phyloP scores from a whole-genome alignment of 805 yeast genomes.

The Schwanniomyces pseudopolymorphus region DNA sequence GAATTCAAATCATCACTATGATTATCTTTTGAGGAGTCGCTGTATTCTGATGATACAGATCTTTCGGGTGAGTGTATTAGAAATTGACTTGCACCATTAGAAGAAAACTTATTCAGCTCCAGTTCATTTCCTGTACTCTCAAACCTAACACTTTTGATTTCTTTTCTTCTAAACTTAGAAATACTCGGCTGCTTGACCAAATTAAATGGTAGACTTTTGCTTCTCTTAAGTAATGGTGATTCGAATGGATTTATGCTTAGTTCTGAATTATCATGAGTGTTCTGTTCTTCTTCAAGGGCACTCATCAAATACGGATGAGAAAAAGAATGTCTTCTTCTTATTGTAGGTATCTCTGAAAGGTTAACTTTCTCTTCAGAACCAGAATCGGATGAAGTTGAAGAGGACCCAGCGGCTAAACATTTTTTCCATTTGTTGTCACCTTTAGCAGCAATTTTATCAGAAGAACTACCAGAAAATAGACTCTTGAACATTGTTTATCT shows the following conservation, averaged over 20 bases:
- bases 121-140: slow-evolving; percentile 3
- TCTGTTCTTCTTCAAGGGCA: slow-evolving; percentile 7
- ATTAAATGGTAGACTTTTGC: slow-evolving; percentile 14
- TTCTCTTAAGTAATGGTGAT: slow-evolving; percentile 10
- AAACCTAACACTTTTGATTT: slow-evolving; percentile 10
- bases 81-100: background rate
- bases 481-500: slow-evolving; percentile 2
- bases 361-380: slow-evolving; percentile 3
- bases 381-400: background rate
- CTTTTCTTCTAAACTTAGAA: slow-evolving; percentile 7
- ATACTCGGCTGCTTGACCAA: slow-evolving; percentile 9
- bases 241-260: slow-evolving; percentile 22
- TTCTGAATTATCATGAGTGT: slow-evolving; percentile 12
- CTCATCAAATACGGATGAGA: slow-evolving; percentile 4
- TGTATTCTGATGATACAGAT: slow-evolving; percentile 7
- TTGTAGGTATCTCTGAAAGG: slow-evolving; percentile 7
- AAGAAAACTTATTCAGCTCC: background rate
- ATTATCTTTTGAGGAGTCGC: slow-evolving; percentile 3
- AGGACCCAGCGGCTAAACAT: background rate
- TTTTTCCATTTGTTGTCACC: background rate
- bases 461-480: background rate
- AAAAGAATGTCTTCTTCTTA: slow-evolving; percentile 14
- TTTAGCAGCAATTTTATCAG: background rate
- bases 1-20: background rate
- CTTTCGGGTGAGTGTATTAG: slow-evolving; percentile 3